Conservation (phyloP, 1,284 basidiomycete species). For the Caloboletus inedulis region DNA sequence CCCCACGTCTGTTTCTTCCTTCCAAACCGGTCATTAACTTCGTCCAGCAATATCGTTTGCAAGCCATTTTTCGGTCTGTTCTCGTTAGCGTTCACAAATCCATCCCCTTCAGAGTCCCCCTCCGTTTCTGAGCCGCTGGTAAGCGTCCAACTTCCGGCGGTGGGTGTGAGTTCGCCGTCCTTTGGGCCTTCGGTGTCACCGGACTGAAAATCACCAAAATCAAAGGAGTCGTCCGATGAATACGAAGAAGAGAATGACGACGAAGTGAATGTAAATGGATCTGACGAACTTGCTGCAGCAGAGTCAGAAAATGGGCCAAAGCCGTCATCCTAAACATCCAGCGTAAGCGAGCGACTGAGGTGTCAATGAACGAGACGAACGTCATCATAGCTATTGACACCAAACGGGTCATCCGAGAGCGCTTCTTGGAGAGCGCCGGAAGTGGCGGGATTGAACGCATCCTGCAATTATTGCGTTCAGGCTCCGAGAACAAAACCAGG, state of each 20-base stretch:
- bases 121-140: slow-evolving; percentile 41
- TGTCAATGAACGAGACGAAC: slow-evolving; percentile 35
- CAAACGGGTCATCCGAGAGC: slow-evolving; percentile 54
- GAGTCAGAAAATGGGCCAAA: slow-evolving; percentile 77
- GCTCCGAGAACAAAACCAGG: background rate
- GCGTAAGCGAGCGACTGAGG: slow-evolving; percentile 6
- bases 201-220: slow-evolving; percentile 77
- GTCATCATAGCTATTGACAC: slow-evolving; percentile 43
- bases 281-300: slow-evolving; percentile 44
- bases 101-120: slow-evolving; percentile 33
- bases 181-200: slow-evolving; percentile 33
- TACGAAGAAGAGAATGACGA: slow-evolving; percentile 57
- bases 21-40: slow-evolving; percentile 26
- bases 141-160: slow-evolving; percentile 66
- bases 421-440: slow-evolving; percentile 29
- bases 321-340: slow-evolving; percentile 43
- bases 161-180: slow-evolving; percentile 60
- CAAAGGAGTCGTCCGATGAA: slow-evolving; percentile 60
- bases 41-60: slow-evolving; percentile 30
- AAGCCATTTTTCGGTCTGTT: slow-evolving; percentile 19
- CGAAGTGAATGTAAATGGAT: slow-evolving; percentile 56
- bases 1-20: slow-evolving; percentile 18
- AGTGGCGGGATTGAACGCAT: slow-evolving; percentile 48
- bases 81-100: slow-evolving; percentile 23
- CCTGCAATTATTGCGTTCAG: slow-evolving; percentile 37